A percentile compares a stretch with the other conserved stretches of the same genome.
Conservation (phyloP, 495 filamentous ascomycete genomes). For the Trichoderma virens region DNA sequence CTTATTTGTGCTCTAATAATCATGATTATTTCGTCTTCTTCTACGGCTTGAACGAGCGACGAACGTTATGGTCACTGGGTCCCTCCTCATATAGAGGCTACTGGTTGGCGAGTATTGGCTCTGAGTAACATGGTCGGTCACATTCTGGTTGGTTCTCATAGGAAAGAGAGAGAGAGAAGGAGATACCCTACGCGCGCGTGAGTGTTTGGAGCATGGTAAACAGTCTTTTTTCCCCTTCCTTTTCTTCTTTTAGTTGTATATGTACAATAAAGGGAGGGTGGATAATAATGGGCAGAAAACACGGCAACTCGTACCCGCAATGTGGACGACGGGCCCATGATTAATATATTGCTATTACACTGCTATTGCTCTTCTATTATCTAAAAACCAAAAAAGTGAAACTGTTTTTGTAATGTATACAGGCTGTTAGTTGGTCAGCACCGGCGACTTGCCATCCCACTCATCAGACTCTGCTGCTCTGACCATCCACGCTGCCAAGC, state of each 20-base stretch:
- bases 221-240: background rate
- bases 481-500: constrained; percentile 36
- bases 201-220: background rate
- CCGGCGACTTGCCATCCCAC: constrained; percentile 30
- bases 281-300: background rate
- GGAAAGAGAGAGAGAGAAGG: background rate
- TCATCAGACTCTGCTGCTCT: constrained; percentile 29
- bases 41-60: background rate
- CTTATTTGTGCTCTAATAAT: background rate
- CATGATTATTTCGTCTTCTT: background rate
- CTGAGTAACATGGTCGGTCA: background rate
- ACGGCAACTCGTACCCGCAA: background rate
- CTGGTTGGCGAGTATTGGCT: background rate
- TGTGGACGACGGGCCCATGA: background rate
- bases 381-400: background rate
- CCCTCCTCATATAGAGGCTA: background rate
- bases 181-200: background rate
- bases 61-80: background rate
- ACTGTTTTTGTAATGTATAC: too few relatives aligned
- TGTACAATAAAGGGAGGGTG: background rate
- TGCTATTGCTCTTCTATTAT: too few relatives aligned
- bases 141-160: background rate
- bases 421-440: constrained; percentile 34
- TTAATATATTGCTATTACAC: too few relatives aligned
- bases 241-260: background rate